These are phyloP conservation scores for Fagopyrum esculentum DNA, from an alignment of 148 eudicot genomes.

Conservation along the genomic window DNA sequence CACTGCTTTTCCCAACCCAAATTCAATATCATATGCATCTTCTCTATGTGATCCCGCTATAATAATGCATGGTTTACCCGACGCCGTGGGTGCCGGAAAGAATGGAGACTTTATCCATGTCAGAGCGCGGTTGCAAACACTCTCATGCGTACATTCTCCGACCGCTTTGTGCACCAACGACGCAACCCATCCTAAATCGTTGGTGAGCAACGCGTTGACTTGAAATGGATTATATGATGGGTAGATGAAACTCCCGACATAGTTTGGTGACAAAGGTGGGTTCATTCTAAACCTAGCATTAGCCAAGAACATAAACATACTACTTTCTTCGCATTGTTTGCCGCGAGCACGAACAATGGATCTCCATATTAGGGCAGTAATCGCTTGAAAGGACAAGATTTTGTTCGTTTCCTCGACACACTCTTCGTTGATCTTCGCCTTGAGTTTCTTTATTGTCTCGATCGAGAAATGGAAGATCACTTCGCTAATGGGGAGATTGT, in stretches of 20 bases:
- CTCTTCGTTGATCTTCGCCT: conserved; percentile 42
- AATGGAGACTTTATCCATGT: conserved; percentile 13
- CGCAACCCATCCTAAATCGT: conserved; percentile 47
- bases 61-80: background rate
- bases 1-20: conserved; percentile 56
- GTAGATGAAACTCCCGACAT: conserved; percentile 62
- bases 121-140: background rate
- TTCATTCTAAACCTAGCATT: conserved; percentile 55
- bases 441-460: conserved; percentile 40
- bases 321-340: conserved; percentile 24
- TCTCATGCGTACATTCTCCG: conserved; percentile 29
- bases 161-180: conserved; percentile 31
- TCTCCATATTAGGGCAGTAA: conserved; percentile 65
- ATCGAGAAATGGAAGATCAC: conserved; percentile 61
- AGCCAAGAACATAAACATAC: conserved; percentile 50
- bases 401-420: background rate
- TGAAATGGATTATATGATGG: conserved; percentile 16
- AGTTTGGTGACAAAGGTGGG: conserved; percentile 43
- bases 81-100: background rate
- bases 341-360: conserved; percentile 50
- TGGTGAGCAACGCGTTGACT: conserved; percentile 37
- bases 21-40: conserved; percentile 57
- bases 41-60: conserved; percentile 42
- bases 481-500: conserved; percentile 33
- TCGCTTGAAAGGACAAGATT: conserved; percentile 63